Base-by-base conservation (phyloP, 2,329 filamentous ascomycete species). In the Allantophomopsis cytisporea region DNA sequence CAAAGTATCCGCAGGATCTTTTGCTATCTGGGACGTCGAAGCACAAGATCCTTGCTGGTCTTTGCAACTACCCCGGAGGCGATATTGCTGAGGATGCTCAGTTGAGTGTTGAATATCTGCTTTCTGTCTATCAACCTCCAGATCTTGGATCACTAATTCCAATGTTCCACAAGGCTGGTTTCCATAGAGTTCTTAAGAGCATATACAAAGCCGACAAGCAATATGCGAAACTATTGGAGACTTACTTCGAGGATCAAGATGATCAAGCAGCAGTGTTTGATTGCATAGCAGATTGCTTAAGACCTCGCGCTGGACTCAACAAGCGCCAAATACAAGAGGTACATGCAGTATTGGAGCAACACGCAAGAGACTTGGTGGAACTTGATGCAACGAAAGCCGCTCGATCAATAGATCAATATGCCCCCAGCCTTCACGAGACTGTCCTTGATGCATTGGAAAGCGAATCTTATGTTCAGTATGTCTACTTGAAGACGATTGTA, bases 1-100 rank as follows among this genome's bases (percentile, higher is more conserved):
- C 93, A 3, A 98, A 98, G 57, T 98, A 94, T 53, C 87, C 88
- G 1, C 89, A 96, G 55, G 95, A 95, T 53, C 79, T 98, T 38
- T 72, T 96, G 10, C 75, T 98, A 36, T 83, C 89, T 0, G 91
- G 88, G 14, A 87, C 84, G 2, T 82, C 83, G 2, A 68, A 98
- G 1, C 84, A 87, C 43, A 79, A 78, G 43, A 80, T 95, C 8
- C 68, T 98, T 18, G 68, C 76, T 31, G 82, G 87, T 2, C 69
- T 98, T 4, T 98, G 91, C 63, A 74, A 80, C 43, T 94, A 87
- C 49, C 87, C 88, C 0, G 80, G 78, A 2, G 65, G 73, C 10
- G 83, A 89, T 43, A 71, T 96, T 50, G 80, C 80, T 4, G 89
- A 95, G 39, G 91, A 98, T 59, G 93, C 89, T 35, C 88, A 98